These are phyloP conservation scores for Colletotrichum lentis DNA, from an alignment of 2,329 filamentous ascomycete genomes.

Conservation along the genomic window DNA sequence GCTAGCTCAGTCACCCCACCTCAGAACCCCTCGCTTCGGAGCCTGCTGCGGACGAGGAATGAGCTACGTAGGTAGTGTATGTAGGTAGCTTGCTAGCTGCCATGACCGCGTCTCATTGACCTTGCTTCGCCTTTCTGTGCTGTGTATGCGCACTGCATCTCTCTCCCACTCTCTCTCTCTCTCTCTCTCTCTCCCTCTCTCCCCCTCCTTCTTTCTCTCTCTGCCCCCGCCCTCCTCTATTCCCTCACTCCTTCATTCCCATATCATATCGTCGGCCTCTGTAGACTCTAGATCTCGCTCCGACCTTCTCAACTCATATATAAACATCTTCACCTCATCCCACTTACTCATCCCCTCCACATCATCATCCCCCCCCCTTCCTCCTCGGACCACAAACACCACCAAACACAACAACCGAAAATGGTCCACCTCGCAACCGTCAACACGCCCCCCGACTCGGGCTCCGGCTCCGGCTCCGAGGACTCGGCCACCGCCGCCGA, in stretches of 20 bases:
- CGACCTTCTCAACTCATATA: slow-evolving; percentile 3
- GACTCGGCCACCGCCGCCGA: slow-evolving; percentile 16
- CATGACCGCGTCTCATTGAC: background rate
- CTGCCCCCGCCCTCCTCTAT: no score
- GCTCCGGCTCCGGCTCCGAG: slow-evolving; percentile 25
- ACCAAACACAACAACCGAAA: background rate
- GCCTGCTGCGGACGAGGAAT: background rate
- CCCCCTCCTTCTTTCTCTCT: no score
- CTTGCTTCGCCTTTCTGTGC: background rate
- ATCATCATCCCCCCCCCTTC: background rate
- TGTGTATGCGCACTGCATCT: background rate
- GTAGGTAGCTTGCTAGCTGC: background rate
- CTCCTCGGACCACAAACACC: background rate
- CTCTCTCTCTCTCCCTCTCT: no score
- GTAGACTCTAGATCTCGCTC: background rate
- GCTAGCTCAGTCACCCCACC: slow-evolving; percentile 4
- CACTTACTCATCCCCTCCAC: background rate
- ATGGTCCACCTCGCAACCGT: slow-evolving; percentile 37
- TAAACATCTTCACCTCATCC: slow-evolving; percentile 5
- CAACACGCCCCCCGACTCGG: slow-evolving; percentile 27
- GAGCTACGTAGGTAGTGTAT: background rate
- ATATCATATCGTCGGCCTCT: background rate
- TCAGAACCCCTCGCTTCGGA: background rate
- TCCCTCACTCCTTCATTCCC: background rate
- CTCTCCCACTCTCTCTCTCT: background rate